These are phyloP conservation scores for Lasiosphaeria ovina DNA, from an alignment of 495 filamentous ascomycete species.

Conservation along the genomic window DNA sequence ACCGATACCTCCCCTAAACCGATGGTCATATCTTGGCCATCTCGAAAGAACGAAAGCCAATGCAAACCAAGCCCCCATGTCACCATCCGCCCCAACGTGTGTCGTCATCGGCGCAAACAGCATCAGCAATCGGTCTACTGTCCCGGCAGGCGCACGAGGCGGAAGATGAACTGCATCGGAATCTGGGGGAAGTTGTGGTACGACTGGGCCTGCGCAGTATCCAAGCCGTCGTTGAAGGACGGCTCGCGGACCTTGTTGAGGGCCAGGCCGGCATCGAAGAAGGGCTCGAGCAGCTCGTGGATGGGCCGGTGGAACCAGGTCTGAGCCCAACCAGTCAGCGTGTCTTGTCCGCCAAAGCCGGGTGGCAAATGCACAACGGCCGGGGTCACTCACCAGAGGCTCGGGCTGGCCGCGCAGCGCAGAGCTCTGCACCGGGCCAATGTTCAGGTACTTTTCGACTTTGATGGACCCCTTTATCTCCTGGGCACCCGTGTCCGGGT, in stretches of 20 bases:
- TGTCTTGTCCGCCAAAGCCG: background rate
- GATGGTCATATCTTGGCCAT: too few species aligned
- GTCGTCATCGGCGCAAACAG: too few species aligned
- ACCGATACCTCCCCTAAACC: too few species aligned
- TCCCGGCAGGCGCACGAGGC: background rate
- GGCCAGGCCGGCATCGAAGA: constrained; percentile 7
- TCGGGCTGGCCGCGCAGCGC: constrained; percentile 1
- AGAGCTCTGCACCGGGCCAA: constrained; percentile 5
- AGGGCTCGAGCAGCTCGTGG: constrained; percentile 2
- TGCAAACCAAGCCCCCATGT: too few species aligned
- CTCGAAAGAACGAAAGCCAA: too few species aligned
- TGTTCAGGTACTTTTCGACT: constrained; percentile 5
- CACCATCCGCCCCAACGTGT: too few species aligned
- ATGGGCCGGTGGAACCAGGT: constrained; percentile 4
- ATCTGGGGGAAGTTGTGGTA: constrained; percentile 8
- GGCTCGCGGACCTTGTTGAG: constrained; percentile 8
- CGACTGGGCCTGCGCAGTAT: background rate
- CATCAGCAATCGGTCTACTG: too few species aligned
- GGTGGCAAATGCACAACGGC: background rate
- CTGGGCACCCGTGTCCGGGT: background rate
- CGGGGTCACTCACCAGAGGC: background rate
- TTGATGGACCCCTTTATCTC: constrained; percentile 2
- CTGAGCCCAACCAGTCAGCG: background rate
- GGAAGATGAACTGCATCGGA: constrained; percentile 7
- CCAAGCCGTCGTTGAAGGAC: background rate